These are phyloP conservation scores for Fermentozyma sake DNA, from an alignment of 1,139 yeast genomes.

Conservation along the genomic window DNA sequence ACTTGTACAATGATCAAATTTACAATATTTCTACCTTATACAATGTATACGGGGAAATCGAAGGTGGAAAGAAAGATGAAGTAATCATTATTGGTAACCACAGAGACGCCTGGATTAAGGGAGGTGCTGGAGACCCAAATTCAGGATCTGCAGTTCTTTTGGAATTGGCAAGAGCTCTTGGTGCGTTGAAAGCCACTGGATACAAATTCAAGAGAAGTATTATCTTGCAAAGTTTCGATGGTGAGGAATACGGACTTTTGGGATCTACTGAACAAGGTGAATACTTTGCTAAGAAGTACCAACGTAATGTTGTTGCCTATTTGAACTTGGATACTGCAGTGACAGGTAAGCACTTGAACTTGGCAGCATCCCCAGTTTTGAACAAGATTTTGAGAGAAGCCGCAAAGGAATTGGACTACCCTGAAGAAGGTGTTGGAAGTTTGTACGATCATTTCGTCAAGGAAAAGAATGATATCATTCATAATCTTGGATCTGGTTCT, in stretches of 20 bases:
- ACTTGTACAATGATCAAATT: conserved; percentile 39
- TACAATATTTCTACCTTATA: conserved; percentile 40
- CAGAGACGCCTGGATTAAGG: conserved; percentile 53
- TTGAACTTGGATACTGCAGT: conserved; percentile 41
- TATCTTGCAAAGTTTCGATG: conserved; percentile 40
- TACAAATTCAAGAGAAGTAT: conserved; percentile 39
- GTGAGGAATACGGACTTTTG: conserved; percentile 45
- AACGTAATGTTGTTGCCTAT: conserved; percentile 40
- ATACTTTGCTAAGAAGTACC: conserved; percentile 30
- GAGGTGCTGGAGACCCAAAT: conserved; percentile 49
- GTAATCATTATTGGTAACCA: conserved; percentile 45
- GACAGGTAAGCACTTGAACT: conserved; percentile 27
- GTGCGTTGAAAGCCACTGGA: conserved; percentile 41
- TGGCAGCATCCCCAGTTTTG: conserved; percentile 39
- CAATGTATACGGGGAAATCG: conserved; percentile 45
- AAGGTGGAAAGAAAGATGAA: conserved; percentile 37
- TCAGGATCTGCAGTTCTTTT: conserved; percentile 41
- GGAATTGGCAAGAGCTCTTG: conserved; percentile 44
- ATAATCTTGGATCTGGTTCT: conserved; percentile 42
- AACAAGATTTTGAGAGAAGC: conserved; percentile 28
- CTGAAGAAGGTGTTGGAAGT: conserved; percentile 36
- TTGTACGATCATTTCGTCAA: conserved; percentile 57
- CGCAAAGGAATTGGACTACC: conserved; percentile 41
- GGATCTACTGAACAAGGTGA: conserved; percentile 49
- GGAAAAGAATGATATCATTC: conserved; percentile 30